Conservation (phyloP, 352 stramenopile genomes). For the Pythium angustatum region DNA sequence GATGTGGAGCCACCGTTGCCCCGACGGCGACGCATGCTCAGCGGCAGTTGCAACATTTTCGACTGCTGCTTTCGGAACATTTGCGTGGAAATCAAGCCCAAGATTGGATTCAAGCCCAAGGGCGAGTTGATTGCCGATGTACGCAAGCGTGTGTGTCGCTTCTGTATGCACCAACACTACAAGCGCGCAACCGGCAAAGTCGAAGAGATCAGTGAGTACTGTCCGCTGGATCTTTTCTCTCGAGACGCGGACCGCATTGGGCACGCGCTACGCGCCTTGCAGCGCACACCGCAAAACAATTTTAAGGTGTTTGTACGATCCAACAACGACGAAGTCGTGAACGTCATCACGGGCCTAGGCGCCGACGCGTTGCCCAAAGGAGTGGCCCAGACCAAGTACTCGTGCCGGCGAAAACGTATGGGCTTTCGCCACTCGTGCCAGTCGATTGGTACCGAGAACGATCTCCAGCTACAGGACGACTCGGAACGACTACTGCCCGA, state of each 20-base stretch:
- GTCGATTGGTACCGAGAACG: conserved; percentile 60
- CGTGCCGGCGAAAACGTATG: conserved; percentile 73
- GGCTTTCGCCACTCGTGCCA: conserved; percentile 76
- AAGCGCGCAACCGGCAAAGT: conserved; percentile 76
- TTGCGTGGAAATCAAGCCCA: conserved; percentile 88
- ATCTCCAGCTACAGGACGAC: conserved; percentile 30
- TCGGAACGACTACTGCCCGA: conserved; percentile 53
- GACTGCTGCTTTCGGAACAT: conserved; percentile 87
- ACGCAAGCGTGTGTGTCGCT: conserved; percentile 72
- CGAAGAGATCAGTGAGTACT: conserved; percentile 83
- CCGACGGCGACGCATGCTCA: conserved; percentile 32
- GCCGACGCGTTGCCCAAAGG: conserved; percentile 72
- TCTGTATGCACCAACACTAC: conserved; percentile 90
- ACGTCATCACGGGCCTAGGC: conserved; percentile 73
- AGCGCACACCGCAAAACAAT: conserved; percentile 89
- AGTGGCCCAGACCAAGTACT: conserved; percentile 59
- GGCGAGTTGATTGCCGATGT: conserved; percentile 52
- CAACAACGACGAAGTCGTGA: conserved; percentile 73
- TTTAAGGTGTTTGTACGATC: conserved; percentile 88
- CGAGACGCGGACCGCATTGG: conserved; percentile 55
- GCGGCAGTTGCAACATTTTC: conserved; percentile 64
- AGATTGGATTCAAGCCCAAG: conserved; percentile 78
- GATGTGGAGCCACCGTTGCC: conserved; percentile 4
- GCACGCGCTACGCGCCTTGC: conserved; percentile 58
- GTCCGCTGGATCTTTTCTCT: conserved; percentile 82